A percentile compares a stretch with the other conserved stretches of the same genome.
phyloP scores from a whole-genome alignment of 2,329 filamentous ascomycete species.

The Boeremia exigua region DNA sequence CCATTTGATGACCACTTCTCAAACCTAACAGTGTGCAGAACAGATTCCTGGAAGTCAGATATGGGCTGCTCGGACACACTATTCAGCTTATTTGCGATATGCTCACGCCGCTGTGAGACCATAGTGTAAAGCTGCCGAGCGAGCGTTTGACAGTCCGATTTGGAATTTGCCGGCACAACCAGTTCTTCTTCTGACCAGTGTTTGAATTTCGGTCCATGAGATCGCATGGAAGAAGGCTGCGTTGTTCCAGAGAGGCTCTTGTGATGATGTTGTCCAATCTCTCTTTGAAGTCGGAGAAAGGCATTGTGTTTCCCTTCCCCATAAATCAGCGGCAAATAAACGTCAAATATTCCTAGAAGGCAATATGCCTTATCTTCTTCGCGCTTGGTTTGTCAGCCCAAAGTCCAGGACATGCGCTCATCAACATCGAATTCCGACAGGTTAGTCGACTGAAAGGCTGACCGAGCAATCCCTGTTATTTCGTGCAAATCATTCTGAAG shows the following conservation, averaged over 20 bases:
- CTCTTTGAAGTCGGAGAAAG: neutral
- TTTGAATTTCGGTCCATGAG: neutral
- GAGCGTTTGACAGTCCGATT: no score
- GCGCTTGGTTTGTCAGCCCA: constrained; percentile 18
- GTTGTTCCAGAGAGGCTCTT: no score
- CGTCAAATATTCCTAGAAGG: constrained; percentile 20
- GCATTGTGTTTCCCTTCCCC: constrained; percentile 25
- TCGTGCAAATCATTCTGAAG: neutral
- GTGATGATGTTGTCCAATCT: neutral
- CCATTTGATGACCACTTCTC: no score
- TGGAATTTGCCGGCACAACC: no score
- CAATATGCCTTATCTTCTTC: constrained; percentile 26
- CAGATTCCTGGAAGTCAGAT: no score
- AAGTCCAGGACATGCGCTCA: constrained; percentile 21
- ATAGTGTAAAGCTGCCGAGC: no score
- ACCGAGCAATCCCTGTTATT: neutral
- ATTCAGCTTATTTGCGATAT: no score
- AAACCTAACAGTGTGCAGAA: no score
- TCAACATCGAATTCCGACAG: neutral
- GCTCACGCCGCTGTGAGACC: no score
- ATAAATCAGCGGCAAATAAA: constrained; percentile 26
- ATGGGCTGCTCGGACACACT: no score
- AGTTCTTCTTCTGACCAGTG: neutral
- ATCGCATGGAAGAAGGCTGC: no score
- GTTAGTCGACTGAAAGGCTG: neutral